These are phyloP conservation scores for Tetrahymena borealis DNA, from an alignment of 73 alveolate genomes.

Conservation along the genomic window DNA sequence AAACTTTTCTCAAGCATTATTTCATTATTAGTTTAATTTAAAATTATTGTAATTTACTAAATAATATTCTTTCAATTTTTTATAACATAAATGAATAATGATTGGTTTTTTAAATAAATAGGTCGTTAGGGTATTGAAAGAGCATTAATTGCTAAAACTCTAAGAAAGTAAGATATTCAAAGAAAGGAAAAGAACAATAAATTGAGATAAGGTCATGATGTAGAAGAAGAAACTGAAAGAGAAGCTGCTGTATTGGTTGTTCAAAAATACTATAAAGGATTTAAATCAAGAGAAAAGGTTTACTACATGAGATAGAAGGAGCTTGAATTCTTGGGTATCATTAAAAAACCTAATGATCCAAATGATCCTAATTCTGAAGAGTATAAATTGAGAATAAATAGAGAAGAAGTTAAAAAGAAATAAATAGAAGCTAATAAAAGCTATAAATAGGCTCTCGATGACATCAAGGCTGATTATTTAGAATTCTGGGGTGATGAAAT, in stretches of 20 bases:
- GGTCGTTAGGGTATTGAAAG: slow-evolving; percentile 78
- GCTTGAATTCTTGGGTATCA: slow-evolving; percentile 72
- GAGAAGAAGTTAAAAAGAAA: slow-evolving; percentile 61
- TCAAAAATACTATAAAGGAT: slow-evolving; percentile 67
- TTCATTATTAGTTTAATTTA: too few relatives aligned
- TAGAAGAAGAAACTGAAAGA: slow-evolving; percentile 58
- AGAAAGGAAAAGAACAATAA: slow-evolving; percentile 48
- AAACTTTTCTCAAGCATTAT: too few relatives aligned
- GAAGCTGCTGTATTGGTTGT: slow-evolving; percentile 54
- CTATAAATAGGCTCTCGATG: slow-evolving; percentile 47
- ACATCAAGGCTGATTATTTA: slow-evolving; percentile 7
- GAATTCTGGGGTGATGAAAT: slow-evolving; percentile 41
- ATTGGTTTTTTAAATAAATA: background rate
- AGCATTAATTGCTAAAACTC: slow-evolving; percentile 50
- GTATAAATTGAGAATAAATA: slow-evolving; percentile 39
- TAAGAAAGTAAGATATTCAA: slow-evolving; percentile 33
- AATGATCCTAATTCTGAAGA: slow-evolving; percentile 36
- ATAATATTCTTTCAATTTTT: background rate
- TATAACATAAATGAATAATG: background rate
- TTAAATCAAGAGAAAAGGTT: slow-evolving; percentile 66
- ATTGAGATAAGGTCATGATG: slow-evolving; percentile 57
- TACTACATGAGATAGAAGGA: slow-evolving; percentile 73
- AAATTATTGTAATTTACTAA: too few relatives aligned
- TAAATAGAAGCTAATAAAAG: slow-evolving; percentile 67
- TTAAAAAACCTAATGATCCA: slow-evolving; percentile 47